Evolutionary conservation across 2,329 filamentous ascomycete species (phyloP), one percentile per base, ranked within the genome.

Genomic region (Bipolaris victoriae): DNA sequence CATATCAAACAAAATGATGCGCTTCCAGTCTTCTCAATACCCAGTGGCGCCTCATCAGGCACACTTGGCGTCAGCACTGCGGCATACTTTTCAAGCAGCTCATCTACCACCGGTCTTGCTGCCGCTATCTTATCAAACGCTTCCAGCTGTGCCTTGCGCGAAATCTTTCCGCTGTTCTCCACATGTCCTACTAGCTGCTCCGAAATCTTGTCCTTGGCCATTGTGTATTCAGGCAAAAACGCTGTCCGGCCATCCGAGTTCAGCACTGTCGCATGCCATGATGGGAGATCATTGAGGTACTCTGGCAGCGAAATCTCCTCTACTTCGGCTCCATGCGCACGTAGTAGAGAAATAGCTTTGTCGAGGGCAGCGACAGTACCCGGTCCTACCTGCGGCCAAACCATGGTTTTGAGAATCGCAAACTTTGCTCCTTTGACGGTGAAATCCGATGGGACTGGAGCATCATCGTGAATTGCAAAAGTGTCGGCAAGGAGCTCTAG

Each of bases 41-140:
- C 86, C 0, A 80, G 54, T 0, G 87, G 86, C 0, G 87, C 87
- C 62, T 87, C 86, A 52, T 86, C 87, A 0, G 81, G 65, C 0
- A 82, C 84, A 63, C 85, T 88, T 0, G 87, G 86, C 0, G 81
- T 82, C 9, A 90, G 62, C 0, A 89, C 77, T 0, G 83, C 84
- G 13, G 79, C 81, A 57, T 87, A 89, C 15, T 73, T 67, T 0
- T 72, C 71, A 0, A 81, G 79, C 4, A 88, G 78, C 1, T 70
- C 75, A 62, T 89, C 87, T 3, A 85, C 80, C 16, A 79, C 75
- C 0, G 85, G 84, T 29, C 87, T 74, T 15, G 86, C 74, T 0
- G 77, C 77, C 0, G 85, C 83, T 16, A 85, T 79, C 1, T 76
- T 75, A 61, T 89, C 86, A 40, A 84, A 84, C 0, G 84, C 83